Conservation (phyloP, 176 grass and related monocot genomes). For the Calamus simplicifolius region DNA sequence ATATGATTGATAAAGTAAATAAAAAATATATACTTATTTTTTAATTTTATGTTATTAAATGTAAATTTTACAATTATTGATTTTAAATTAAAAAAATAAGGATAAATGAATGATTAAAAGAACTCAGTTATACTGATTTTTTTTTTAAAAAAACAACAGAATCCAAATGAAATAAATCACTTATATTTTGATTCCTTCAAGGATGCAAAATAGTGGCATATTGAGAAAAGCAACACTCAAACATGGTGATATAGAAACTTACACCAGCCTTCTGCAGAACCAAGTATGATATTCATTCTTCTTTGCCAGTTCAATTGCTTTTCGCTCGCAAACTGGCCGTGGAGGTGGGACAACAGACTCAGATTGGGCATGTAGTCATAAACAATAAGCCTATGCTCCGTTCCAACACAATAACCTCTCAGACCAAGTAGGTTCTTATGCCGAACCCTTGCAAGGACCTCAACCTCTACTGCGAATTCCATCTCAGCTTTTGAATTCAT, state of each 20-base stretch:
- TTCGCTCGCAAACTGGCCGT: constrained; percentile 44
- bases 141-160: too few species aligned
- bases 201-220: too few species aligned
- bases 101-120: too few species aligned
- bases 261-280: constrained; percentile 48
- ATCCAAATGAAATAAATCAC: too few species aligned
- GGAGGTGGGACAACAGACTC: constrained; percentile 53
- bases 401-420: constrained; percentile 43
- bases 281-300: constrained; percentile 25
- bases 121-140: too few species aligned
- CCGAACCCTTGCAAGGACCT: constrained; percentile 52
- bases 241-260: background rate
- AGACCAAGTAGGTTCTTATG: constrained; percentile 60
- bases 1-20: too few species aligned
- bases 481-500: constrained; percentile 67
- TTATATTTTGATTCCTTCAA: too few species aligned
- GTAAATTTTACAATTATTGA: too few species aligned
- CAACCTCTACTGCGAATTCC: constrained; percentile 74
- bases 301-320: constrained; percentile 33
- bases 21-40: too few species aligned
- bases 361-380: constrained; percentile 86
- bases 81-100: too few species aligned
- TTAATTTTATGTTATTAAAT: too few species aligned
- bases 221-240: too few species aligned
- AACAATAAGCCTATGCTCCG: constrained; percentile 56